phyloP scores from a whole-genome alignment of 2,329 filamentous ascomycete species.

The Phialocephala sp. region DNA sequence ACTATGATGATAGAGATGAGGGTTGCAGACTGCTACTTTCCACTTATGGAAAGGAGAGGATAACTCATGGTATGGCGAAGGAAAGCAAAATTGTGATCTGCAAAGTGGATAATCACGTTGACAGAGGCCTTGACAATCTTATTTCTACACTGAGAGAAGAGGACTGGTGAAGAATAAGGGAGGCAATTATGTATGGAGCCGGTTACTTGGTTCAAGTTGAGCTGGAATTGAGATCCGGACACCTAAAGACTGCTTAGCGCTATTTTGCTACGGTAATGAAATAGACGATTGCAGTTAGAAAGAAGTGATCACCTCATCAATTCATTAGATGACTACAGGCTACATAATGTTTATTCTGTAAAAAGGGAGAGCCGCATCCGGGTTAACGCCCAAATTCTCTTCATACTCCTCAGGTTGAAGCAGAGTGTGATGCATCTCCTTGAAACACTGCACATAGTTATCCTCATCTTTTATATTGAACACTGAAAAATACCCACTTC shows the following conservation, averaged over 20 bases:
- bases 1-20: background rate
- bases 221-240: too few species aligned
- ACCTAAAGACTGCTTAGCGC: too few species aligned
- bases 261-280: too few species aligned
- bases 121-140: background rate
- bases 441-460: background rate
- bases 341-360: background rate
- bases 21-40: background rate
- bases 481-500: background rate
- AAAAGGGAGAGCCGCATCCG: background rate
- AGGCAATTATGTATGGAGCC: too few species aligned
- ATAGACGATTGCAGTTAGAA: too few species aligned
- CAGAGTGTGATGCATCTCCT: background rate
- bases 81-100: background rate
- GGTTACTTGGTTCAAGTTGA: too few species aligned
- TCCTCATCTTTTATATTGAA: background rate
- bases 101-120: background rate
- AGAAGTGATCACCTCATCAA: too few species aligned
- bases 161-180: background rate
- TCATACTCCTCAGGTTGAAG: background rate
- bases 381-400: background rate
- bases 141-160: background rate
- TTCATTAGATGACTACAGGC: background rate
- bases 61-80: background rate
- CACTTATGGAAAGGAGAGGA: background rate